A percentile compares a stretch with the other conserved stretches of the same genome.
Conservation (phyloP, 1,284 basidiomycete species). For the Pyrrhoderma noxium region DNA sequence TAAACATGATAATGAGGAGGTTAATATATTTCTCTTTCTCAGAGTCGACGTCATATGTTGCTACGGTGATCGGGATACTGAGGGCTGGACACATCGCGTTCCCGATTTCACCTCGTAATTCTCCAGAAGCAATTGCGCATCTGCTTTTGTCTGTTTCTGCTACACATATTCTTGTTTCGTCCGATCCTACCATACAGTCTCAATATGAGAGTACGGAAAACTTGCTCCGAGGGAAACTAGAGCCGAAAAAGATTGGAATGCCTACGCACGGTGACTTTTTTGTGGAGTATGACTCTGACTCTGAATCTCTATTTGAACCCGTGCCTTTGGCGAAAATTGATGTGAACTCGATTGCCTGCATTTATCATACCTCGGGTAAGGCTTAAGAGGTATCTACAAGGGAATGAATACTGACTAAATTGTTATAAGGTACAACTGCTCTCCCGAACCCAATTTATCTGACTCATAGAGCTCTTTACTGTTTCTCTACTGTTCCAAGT, state of each 20-base stretch:
- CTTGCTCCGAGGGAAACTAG: background rate
- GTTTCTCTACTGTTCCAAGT: conserved; percentile 18
- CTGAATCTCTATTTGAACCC: background rate
- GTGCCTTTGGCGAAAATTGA: background rate
- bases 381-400: background rate
- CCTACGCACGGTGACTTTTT: conserved; percentile 15
- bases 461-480: conserved; percentile 19
- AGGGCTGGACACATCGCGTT: conserved; percentile 28
- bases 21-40: background rate
- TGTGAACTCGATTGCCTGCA: conserved; percentile 10
- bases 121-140: conserved; percentile 26
- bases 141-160: conserved; percentile 19
- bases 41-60: conserved; percentile 30
- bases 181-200: conserved; percentile 4
- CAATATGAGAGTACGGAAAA: background rate
- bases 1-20: too few relatives aligned
- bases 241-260: conserved; percentile 3
- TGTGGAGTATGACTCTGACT: background rate
- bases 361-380: conserved; percentile 18
- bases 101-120: conserved; percentile 29
- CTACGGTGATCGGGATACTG: conserved; percentile 25
- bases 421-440: conserved; percentile 20
- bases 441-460: conserved; percentile 27
- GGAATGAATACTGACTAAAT: too few relatives aligned
- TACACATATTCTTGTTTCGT: conserved; percentile 3